Percentiles rank a stretch among this genome's conserved stretches.
Conservation (phyloP, 305 asterid species). For the Ajuga reptans region DNA sequence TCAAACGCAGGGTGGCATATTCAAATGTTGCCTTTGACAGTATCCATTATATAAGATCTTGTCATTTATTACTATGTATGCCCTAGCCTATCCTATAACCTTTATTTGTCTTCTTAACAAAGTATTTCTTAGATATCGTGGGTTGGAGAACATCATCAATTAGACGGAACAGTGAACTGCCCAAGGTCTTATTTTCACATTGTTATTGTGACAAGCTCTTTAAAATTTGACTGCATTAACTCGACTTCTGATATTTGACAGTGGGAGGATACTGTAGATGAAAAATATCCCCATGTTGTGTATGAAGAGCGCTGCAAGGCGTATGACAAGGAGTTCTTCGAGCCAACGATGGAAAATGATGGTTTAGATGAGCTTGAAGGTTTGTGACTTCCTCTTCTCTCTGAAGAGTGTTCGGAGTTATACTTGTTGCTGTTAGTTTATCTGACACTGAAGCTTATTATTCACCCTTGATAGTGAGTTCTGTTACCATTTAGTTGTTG, state of each 20-base stretch:
- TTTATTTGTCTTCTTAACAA: constrained; percentile 37
- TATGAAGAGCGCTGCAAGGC: constrained; percentile 93
- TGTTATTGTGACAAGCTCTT: constrained; percentile 4
- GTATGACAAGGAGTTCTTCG: constrained; percentile 42
- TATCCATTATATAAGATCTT: constrained; percentile 43
- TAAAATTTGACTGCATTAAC: neutral
- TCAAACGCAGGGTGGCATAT: constrained; percentile 73
- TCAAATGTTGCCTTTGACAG: constrained; percentile 83
- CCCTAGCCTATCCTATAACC: neutral
- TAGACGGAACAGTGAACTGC: constrained; percentile 77
- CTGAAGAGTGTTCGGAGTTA: neutral
- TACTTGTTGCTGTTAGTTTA: neutral
- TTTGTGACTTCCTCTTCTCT: constrained; percentile 27
- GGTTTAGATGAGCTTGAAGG: constrained; percentile 74
- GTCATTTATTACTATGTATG: neutral
- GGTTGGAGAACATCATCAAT: constrained; percentile 99
- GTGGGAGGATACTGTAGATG: constrained; percentile 83
- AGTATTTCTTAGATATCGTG: constrained; percentile 61
- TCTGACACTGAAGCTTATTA: neutral
- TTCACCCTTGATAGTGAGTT: neutral
- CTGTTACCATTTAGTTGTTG: neutral
- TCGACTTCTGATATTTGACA: constrained; percentile 29
- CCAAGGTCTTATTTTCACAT: constrained; percentile 50
- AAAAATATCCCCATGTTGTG: constrained; percentile 89
- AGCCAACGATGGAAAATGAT: constrained; percentile 36